These are phyloP conservation scores for Vanderwaltozyma polyspora DNA, from an alignment of 805 yeast genomes.

Conservation along the genomic window DNA sequence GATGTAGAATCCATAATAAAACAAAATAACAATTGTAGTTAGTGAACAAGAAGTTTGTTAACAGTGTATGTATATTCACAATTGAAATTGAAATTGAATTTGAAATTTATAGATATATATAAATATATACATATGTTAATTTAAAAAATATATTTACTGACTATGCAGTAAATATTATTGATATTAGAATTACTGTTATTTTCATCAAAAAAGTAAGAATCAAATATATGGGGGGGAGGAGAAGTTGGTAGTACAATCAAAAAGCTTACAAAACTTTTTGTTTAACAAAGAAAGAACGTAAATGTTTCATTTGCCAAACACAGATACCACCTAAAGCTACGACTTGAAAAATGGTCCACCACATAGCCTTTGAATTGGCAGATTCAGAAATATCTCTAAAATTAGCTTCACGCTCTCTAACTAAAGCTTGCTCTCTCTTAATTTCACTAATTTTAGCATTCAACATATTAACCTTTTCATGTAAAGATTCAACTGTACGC, in stretches of 20 bases:
- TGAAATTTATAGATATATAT: too few relatives aligned
- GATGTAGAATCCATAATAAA: too few relatives aligned
- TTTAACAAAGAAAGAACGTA: constrained; percentile 67
- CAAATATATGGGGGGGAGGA: too few relatives aligned
- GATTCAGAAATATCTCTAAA: constrained; percentile 65
- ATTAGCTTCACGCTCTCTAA: constrained; percentile 63
- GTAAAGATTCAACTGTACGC: constrained; percentile 42
- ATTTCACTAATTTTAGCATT: constrained; percentile 48
- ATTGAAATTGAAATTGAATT: too few relatives aligned
- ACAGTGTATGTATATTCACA: too few relatives aligned
- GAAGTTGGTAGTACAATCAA: too few relatives aligned
- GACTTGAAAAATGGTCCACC: constrained; percentile 63
- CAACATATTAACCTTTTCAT: constrained; percentile 45
- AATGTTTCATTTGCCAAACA: constrained; percentile 61
- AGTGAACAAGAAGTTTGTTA: too few relatives aligned
- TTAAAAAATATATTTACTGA: too few relatives aligned
- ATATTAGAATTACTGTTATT: too few relatives aligned
- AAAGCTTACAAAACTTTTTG: constrained; percentile 43
- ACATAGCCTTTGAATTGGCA: constrained; percentile 58
- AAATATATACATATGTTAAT: too few relatives aligned
- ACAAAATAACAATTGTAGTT: not conserved
- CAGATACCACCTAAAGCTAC: constrained; percentile 56
- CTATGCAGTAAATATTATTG: too few relatives aligned
- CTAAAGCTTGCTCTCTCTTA: constrained; percentile 52
- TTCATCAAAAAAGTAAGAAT: too few relatives aligned